Conservation (phyloP, 345 rosid species). For the Eutrema heterophyllum region DNA sequence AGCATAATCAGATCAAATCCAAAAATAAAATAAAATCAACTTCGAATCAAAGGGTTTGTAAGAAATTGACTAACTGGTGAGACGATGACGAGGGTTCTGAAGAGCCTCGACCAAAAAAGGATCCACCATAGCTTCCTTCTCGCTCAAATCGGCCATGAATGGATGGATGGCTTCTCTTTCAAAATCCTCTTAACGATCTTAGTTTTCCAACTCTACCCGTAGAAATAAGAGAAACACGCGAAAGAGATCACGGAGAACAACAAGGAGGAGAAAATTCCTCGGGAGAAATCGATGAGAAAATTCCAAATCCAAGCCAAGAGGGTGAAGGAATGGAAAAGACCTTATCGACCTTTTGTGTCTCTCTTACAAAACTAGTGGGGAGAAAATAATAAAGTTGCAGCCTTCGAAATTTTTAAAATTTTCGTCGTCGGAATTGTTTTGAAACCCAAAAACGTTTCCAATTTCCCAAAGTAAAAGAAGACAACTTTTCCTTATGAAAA, state of each 20-base stretch:
- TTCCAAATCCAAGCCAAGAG: slow-evolving; percentile 23
- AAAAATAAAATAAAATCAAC: background rate
- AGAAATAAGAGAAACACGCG: background rate
- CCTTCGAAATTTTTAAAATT: background rate
- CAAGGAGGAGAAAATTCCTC: background rate
- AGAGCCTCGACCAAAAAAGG: slow-evolving; percentile 91
- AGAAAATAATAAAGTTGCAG: background rate
- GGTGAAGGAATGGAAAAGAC: slow-evolving; percentile 4
- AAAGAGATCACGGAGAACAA: background rate
- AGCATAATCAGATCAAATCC: background rate
- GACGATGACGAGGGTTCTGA: slow-evolving; percentile 90
- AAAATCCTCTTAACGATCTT: background rate
- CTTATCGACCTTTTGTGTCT: slow-evolving; percentile 13
- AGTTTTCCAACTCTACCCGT: background rate
- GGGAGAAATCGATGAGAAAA: slow-evolving; percentile 3
- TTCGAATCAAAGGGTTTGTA: background rate
- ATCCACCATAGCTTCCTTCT: slow-evolving; percentile 71
- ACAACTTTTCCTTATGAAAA: background rate
- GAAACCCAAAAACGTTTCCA: background rate
- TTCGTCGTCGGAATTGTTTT: no score
- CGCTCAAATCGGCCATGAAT: slow-evolving; percentile 27
- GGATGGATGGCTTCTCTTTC: background rate
- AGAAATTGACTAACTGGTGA: slow-evolving; percentile 51
- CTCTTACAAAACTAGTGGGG: background rate
- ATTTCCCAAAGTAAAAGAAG: slow-evolving; percentile 1